phyloP scores from a whole-genome alignment of 1,139 yeast genomes.

The Yamadazyma atmosphaerica region DNA sequence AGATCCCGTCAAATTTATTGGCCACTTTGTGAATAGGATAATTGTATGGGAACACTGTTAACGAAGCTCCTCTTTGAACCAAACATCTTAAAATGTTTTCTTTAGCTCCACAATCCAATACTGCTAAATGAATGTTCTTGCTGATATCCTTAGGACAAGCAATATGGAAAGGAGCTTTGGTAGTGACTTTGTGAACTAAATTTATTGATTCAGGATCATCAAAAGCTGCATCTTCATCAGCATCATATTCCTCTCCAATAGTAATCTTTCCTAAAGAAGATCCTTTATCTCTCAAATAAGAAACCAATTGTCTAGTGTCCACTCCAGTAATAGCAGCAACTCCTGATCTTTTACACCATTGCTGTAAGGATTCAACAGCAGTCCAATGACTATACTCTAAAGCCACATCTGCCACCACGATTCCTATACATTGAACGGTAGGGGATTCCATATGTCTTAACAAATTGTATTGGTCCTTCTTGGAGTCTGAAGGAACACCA shows the following conservation, averaged over 20 bases:
- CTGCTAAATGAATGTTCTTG: conserved; percentile 77
- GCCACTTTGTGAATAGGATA: conserved; percentile 92
- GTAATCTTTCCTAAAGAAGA: conserved; percentile 89
- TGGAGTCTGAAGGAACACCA: conserved; percentile 89
- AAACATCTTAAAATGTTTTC: conserved; percentile 93
- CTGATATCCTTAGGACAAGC: conserved; percentile 61
- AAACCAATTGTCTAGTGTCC: conserved; percentile 92
- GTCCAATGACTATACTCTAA: conserved; percentile 98
- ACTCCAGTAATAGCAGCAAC: conserved; percentile 97
- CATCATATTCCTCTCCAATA: conserved; percentile 87
- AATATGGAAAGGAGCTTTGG: conserved; percentile 92
- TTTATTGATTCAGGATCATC: conserved; percentile 91
- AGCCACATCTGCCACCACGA: conserved; percentile 94
- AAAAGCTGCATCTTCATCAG: conserved; percentile 88
- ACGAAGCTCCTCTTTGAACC: conserved; percentile 91
- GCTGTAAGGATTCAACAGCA: conserved; percentile 91
- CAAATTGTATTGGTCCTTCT: conserved; percentile 78
- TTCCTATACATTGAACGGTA: conserved; percentile 88
- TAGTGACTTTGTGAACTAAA: conserved; percentile 90
- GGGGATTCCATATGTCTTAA: conserved; percentile 92
- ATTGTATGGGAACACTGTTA: conserved; percentile 95
- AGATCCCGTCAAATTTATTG: conserved; percentile 88
- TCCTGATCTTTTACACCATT: conserved; percentile 96
- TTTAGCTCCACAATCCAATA: conserved; percentile 96
- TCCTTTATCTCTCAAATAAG: conserved; percentile 92